These are phyloP conservation scores for Saitozyma podzolica DNA, from an alignment of 768 basidiomycete genomes.

Conservation along the genomic window DNA sequence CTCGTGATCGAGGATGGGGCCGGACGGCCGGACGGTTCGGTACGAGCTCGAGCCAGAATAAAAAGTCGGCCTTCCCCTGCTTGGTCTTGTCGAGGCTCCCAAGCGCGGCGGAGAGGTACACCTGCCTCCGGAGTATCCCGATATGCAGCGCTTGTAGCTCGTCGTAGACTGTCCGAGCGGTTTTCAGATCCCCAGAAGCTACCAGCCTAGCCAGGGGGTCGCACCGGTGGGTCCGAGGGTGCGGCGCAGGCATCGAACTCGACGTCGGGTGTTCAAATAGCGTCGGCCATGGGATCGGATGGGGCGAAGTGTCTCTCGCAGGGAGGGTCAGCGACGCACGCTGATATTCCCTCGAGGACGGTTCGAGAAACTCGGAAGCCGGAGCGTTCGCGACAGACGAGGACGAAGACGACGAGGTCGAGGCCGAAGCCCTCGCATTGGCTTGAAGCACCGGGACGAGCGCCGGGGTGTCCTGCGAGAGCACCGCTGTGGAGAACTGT, in stretches of 20 bases:
- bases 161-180: constrained; percentile 26
- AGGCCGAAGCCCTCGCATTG: not conserved
- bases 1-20: constrained; percentile 21
- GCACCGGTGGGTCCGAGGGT: constrained; percentile 16
- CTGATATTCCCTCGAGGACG: constrained; percentile 26
- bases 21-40: constrained; percentile 38
- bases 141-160: constrained; percentile 24
- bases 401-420: not conserved
- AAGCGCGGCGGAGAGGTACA: constrained; percentile 29
- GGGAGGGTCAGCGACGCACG: constrained; percentile 22
- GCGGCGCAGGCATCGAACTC: not conserved
- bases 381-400: constrained; percentile 1
- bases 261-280: constrained; percentile 13
- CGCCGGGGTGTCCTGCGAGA: not conserved
- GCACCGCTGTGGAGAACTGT: constrained; percentile 9
- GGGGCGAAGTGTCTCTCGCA: constrained; percentile 1
- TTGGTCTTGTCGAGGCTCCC: constrained; percentile 2
- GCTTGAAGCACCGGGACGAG: not conserved
- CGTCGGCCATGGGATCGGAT: constrained; percentile 41
- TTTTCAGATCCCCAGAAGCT: constrained; percentile 11
- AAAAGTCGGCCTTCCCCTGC: constrained; percentile 15
- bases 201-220: constrained; percentile 31
- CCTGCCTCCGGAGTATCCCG: constrained; percentile 19
- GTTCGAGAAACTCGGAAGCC: constrained; percentile 31
- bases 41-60: constrained; percentile 38